These are phyloP conservation scores for Coprinellus aureogranulatus DNA, from an alignment of 768 basidiomycete species.

Conservation along the genomic window DNA sequence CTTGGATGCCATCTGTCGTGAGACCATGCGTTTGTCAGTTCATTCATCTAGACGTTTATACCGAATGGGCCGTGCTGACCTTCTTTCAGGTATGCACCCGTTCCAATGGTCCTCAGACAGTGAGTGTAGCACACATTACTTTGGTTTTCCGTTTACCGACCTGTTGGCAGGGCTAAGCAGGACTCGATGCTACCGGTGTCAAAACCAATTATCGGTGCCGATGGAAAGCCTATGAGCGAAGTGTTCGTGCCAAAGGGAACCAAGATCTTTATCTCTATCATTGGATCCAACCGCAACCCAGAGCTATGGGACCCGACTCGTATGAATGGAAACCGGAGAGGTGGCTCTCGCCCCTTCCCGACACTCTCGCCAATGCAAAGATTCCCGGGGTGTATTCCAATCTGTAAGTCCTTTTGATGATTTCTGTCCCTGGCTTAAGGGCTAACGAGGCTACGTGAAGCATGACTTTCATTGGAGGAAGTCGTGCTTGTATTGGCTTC, in stretches of 20 bases:
- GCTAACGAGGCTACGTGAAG: slow-evolving; percentile 4
- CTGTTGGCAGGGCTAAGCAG: no score
- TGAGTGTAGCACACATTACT: no score
- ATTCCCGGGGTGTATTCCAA: slow-evolving; percentile 46
- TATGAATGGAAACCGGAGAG: slow-evolving; percentile 52
- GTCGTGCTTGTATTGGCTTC: slow-evolving; percentile 21
- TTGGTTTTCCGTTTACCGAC: no score
- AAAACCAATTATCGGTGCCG: slow-evolving; percentile 32
- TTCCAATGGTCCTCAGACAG: slow-evolving; percentile 16
- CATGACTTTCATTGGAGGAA: slow-evolving; percentile 24
- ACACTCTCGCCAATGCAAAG: slow-evolving; percentile 32
- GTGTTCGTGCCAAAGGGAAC: slow-evolving; percentile 39
- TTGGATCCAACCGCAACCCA: slow-evolving; percentile 38
- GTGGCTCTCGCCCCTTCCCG: slow-evolving; percentile 42
- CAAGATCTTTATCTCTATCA: slow-evolving; percentile 32
- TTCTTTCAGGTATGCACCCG: slow-evolving; percentile 20
- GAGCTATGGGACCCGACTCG: slow-evolving; percentile 48
- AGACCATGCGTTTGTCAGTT: slow-evolving; percentile 38
- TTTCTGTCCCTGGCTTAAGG: background rate
- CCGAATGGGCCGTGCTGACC: background rate
- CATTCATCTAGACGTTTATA: background rate
- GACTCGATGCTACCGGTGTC: slow-evolving; percentile 43
- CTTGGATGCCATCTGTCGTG: slow-evolving; percentile 38
- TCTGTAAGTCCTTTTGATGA: slow-evolving; percentile 28
- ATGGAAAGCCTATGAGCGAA: slow-evolving; percentile 36